These are phyloP conservation scores for Helianthus tuberosus DNA, from an alignment of 129 eudicot species.

Conservation along the genomic window DNA sequence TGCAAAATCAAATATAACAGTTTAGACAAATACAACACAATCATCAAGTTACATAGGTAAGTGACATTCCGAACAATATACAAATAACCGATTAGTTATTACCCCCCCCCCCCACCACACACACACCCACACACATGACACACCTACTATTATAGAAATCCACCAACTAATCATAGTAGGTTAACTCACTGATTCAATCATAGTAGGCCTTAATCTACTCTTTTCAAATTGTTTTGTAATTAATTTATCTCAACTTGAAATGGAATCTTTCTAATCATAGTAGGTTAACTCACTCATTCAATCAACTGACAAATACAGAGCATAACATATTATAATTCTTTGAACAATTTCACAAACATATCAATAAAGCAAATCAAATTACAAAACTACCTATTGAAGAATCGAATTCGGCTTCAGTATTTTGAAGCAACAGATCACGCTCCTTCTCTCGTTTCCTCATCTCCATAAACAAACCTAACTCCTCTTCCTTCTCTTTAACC, in stretches of 20 bases:
- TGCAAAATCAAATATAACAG: constrained; percentile 36
- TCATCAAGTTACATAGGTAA: neutral
- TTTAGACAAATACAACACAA: constrained; percentile 9
- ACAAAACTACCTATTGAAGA: constrained; percentile 62
- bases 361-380: neutral
- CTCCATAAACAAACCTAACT: constrained; percentile 77
- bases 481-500: constrained; percentile 82
- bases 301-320: neutral
- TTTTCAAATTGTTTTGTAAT: constrained; percentile 8
- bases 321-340: neutral
- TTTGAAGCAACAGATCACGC: constrained; percentile 59
- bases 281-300: neutral
- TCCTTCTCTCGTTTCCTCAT: constrained; percentile 88
- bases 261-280: constrained; percentile 28
- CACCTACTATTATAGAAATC: neutral
- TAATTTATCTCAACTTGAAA: constrained; percentile 11
- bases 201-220: neutral
- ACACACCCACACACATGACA: no score
- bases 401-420: constrained; percentile 64
- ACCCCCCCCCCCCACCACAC: neutral
- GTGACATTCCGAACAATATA: neutral
- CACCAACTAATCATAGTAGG: no score
- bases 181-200: no score
- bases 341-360: neutral
- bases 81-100: neutral